phyloP scores from a whole-genome alignment of 192 early-diverging fungal species.

The Umbelopsis vinacea region DNA sequence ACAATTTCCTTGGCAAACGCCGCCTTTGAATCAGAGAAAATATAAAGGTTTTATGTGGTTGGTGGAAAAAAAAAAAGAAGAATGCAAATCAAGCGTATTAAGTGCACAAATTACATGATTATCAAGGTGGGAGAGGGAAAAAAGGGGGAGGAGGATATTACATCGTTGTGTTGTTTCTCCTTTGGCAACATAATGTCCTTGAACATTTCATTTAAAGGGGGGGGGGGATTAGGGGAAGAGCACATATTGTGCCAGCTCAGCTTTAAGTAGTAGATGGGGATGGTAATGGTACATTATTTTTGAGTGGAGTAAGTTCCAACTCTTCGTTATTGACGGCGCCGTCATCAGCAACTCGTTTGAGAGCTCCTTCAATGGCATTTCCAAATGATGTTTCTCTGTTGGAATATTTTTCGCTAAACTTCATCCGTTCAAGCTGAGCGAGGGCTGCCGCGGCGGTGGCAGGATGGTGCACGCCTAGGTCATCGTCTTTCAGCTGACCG shows the following conservation, averaged over 20 bases:
- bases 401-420: conserved; percentile 27
- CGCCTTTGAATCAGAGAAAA: no score
- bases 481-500: conserved; percentile 35
- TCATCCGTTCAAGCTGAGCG: conserved; percentile 28
- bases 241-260: neutral
- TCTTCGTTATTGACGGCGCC: neutral
- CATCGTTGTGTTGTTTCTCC: neutral
- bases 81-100: neutral
- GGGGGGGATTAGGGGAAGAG: neutral
- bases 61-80: neutral
- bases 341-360: conserved; percentile 7
- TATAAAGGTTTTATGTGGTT: no score
- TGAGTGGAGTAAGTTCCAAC: neutral
- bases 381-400: conserved; percentile 15
- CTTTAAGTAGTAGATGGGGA: neutral
- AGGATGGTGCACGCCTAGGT: conserved; percentile 34
- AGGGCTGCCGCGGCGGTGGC: conserved; percentile 38
- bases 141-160: neutral
- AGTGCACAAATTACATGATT: neutral
- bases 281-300: neutral
- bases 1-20: no score
- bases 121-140: neutral
- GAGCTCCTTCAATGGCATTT: conserved; percentile 20
- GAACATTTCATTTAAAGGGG: no score
- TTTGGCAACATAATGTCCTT: neutral